Base-by-base conservation (phyloP, 371 early-diverging fungal genomes). In the Circinella minor region DNA sequence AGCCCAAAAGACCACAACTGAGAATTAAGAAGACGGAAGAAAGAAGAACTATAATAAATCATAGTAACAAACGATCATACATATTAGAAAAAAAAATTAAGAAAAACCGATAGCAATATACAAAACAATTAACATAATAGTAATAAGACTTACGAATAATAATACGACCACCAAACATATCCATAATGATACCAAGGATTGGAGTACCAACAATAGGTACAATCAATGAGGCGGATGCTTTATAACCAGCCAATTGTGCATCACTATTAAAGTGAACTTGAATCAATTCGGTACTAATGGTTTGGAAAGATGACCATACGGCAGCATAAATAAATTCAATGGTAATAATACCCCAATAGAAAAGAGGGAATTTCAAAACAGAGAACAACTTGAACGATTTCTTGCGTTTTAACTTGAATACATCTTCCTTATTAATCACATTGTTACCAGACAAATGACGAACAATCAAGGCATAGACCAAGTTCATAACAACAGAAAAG, bases 181-280 rank as follows among this genome's bases (percentile, higher is more conserved):
- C 88, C 77, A 87, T 80, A 51, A 86, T 61, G 59, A 86, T 62
- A 64, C 90, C 90, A 17, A 86, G 67, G 13, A 86, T 38, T 27
- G 90, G 88, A 5, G 88, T 84, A n/a, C 84, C 82, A 6, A 86
- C 79, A 46, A 88, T 86, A 9, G 90, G 90, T 1, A 88, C 72
- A 14, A 77, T 74, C 63, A 83, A 79, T 37, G 86, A 81, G 8
- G 86, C 80, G 67, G 84, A 82, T 3, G 87, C 81, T 10, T 80
- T 80, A 67, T 85, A 89, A 47, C 87, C 88, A 13, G 88, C 86
- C 39, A 87, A 67, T 11, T 71, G 67, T 18, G 71, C 65, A 10
- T 66, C 69, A 7, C 73, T 75, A 61, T 78, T 77, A 66, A 82
- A 86, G 18, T 84, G 84, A 18, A 72, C 69, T 15, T 72, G 51